Conservation (phyloP, 805 yeast species). For the Yamadazyma takamatsuzukensis region DNA sequence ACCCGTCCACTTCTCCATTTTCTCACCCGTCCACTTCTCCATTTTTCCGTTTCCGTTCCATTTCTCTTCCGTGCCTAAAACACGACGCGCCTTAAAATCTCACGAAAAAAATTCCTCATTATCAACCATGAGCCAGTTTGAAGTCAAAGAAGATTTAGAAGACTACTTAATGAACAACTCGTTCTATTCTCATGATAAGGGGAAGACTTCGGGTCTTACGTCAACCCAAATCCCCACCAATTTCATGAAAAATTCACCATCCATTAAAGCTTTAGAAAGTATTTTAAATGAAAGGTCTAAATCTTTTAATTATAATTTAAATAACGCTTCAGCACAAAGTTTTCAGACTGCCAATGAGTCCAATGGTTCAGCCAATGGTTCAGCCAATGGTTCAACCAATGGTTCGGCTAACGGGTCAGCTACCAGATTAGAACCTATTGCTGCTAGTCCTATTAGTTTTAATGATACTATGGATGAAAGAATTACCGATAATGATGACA, state of each 20-base stretch:
- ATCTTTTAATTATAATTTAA: slow-evolving; percentile 12
- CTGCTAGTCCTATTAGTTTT: slow-evolving; percentile 7
- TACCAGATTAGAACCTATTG: too few species aligned
- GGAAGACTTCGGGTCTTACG: slow-evolving; percentile 2
- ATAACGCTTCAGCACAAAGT: slow-evolving; percentile 6
- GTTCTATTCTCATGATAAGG: slow-evolving; percentile 25
- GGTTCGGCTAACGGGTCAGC: too few species aligned
- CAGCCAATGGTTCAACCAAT: too few species aligned
- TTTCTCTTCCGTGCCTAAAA: too few species aligned
- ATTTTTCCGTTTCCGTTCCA: too few species aligned
- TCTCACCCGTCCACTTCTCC: too few species aligned
- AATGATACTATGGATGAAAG: slow-evolving; percentile 11
- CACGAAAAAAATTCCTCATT: not conserved
- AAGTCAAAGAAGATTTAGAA: slow-evolving; percentile 17
- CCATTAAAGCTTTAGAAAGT: slow-evolving; percentile 38
- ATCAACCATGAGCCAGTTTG: slow-evolving; percentile 5
- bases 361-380: too few species aligned
- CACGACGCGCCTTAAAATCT: not conserved
- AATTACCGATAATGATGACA: slow-evolving; percentile 21
- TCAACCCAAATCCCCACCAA: slow-evolving; percentile 22
- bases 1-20: too few species aligned
- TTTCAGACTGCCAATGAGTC: slow-evolving; percentile 13
- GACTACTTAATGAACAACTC: slow-evolving; percentile 29
- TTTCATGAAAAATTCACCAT: slow-evolving; percentile 37
- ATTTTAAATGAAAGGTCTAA: slow-evolving; percentile 23